Evolutionary conservation across 148 eudicot species (phyloP), one percentile per base, ranked within the genome.

Genomic region (Heliamphora exappendiculata): DNA sequence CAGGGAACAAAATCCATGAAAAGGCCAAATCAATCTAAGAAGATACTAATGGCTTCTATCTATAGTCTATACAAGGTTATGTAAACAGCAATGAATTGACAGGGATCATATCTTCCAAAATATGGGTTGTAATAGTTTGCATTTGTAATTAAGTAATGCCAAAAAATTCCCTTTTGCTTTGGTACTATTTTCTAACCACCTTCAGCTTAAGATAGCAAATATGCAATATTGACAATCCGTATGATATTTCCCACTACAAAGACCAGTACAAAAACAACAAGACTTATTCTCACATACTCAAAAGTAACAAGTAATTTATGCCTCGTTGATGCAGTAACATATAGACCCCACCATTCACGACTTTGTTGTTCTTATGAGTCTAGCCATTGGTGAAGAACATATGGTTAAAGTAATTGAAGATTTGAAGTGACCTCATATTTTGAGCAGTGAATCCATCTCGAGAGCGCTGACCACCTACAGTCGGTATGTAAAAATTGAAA

Each of bases 391-490:
- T 33, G 45, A 75, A 31, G 10, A 41, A 49, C 33, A 42, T 51
- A 54, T 9, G 45, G 26, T 19, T 28, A 3, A 47, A 45, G 45
- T 45, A n/a, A 55, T 4, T 44, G 54, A 28, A 34, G 22, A 67
- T 33, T 47, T 28, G 31, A 75, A 74, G 81, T 78, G 39, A 89
- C 96, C 96, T 91, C 91, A 78, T 87, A 89, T 69, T 91, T 89
- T 42, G 96, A 91, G 84, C 96, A 91, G 82, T 87, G 65, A 57
- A 71, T 78, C 90, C 89, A 89, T 81, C 93, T 85, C 72, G 91
- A 85, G 54, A 86, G 24, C 47, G 87, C 88, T 39, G 90, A 50
- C 93, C 92, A 91, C 78, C 96, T 91, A 76, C 73, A 79, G 12
- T n/a, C n/a, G 55, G 41, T 55, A 13, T 42, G 28, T 16, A 2